A percentile compares a stretch with the other conserved stretches of the same genome.
Evolutionary conservation across 2,329 filamentous ascomycete genomes (phyloP).

Genomic region (Colletotrichum musicola): DNA sequence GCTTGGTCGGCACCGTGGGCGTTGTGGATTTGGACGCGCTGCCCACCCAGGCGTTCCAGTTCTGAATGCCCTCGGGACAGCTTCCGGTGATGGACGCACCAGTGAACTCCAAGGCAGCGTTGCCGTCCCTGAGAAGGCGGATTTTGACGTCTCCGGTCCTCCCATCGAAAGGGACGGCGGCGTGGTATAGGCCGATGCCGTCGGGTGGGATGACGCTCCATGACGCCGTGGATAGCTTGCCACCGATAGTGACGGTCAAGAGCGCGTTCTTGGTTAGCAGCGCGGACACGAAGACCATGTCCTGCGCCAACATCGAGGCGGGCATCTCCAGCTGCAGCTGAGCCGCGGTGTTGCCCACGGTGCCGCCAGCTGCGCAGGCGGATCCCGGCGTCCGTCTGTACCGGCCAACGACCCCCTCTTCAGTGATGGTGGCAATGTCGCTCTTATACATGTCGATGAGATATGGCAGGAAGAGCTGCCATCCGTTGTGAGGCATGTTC

Average conservation of each 20-base stretch:
- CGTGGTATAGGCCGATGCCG: conserved; percentile 47
- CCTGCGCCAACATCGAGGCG: conserved; percentile 36
- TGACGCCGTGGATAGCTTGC: conserved; percentile 28
- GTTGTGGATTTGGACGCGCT: background rate
- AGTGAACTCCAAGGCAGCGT: background rate
- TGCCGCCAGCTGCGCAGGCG: conserved; percentile 46
- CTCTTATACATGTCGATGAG: conserved; percentile 64
- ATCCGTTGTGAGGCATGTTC: conserved; percentile 62
- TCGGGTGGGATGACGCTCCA: conserved; percentile 5
- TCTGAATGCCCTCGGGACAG: conserved; percentile 8
- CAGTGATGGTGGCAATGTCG: conserved; percentile 44
- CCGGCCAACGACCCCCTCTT: conserved; percentile 48
- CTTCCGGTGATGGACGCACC: background rate
- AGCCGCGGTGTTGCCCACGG: conserved; percentile 45
- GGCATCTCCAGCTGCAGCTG: conserved; percentile 43
- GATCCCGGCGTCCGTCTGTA: conserved; percentile 45
- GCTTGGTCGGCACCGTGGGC: background rate
- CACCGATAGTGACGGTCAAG: conserved; percentile 44
- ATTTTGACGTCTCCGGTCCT: conserved; percentile 42
- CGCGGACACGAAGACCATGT: conserved; percentile 44
- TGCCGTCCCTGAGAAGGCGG: conserved; percentile 44
- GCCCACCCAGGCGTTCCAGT: conserved; percentile 34
- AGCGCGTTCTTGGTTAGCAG: conserved; percentile 40
- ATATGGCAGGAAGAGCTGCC: conserved; percentile 61
- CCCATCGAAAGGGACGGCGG: conserved; percentile 41